phyloP scores from a whole-genome alignment of 164 flowering plant genomes.

The Macadamia tetraphylla region DNA sequence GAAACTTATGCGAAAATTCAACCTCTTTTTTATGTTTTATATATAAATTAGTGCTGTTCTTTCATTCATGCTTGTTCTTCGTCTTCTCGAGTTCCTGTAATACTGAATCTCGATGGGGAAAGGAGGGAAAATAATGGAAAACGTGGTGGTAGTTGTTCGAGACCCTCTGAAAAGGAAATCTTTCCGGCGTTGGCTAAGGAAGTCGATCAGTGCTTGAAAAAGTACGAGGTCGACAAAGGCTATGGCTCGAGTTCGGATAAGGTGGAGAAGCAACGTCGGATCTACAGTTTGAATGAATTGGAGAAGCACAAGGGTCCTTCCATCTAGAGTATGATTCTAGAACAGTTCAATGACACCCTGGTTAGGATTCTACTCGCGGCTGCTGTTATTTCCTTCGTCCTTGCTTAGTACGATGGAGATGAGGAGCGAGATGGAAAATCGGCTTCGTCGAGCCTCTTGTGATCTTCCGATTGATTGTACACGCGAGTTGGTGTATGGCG shows the following conservation, averaged over 20 bases:
- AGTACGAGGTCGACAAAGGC: slow-evolving; percentile 10
- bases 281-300: slow-evolving; percentile 40
- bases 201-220: slow-evolving; percentile 30
- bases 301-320: slow-evolving; percentile 49
- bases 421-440: slow-evolving; percentile 47
- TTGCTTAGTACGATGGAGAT: slow-evolving; percentile 49
- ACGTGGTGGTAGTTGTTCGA: background rate
- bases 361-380: slow-evolving; percentile 47
- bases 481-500: slow-evolving; percentile 62
- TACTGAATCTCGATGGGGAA: slow-evolving; percentile 27
- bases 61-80: background rate
- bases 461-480: slow-evolving; percentile 49
- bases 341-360: slow-evolving; percentile 48
- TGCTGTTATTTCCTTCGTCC: slow-evolving; percentile 43
- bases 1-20: background rate
- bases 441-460: slow-evolving; percentile 58
- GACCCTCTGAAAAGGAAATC: background rate
- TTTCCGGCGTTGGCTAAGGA: slow-evolving; percentile 49
- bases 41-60: no score
- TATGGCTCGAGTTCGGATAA: slow-evolving; percentile 12
- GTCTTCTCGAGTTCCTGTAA: background rate
- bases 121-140: slow-evolving; percentile 37
- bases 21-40: no score
- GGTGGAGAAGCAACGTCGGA: slow-evolving; percentile 21
- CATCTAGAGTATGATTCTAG: slow-evolving; percentile 37